Evolutionary conservation across 208 protist species (phyloP).

Genomic region (Trichomonas gallinae): DNA sequence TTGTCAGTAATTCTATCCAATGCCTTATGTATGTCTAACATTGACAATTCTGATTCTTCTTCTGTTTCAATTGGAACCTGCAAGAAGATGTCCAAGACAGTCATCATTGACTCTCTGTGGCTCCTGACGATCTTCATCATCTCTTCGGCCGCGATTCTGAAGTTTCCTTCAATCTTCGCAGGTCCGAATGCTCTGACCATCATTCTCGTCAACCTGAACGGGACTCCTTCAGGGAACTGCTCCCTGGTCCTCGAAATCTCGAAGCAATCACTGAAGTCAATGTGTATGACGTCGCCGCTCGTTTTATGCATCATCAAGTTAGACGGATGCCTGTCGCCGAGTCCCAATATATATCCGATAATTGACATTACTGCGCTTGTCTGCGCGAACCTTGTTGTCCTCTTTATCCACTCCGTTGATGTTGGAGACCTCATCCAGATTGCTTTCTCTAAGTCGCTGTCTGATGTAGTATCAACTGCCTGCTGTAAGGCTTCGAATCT

Average conservation of each 20-base stretch:
- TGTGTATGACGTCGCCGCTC: slow-evolving; percentile 13
- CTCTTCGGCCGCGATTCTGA: background rate
- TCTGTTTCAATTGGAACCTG: background rate
- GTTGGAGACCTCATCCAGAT: background rate
- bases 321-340: background rate
- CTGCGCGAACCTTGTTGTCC: background rate
- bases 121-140: background rate
- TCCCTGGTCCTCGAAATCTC: slow-evolving; percentile 21
- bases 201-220: slow-evolving; percentile 25
- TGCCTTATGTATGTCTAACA: background rate
- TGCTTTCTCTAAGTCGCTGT: background rate
- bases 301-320: background rate
- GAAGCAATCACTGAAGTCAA: slow-evolving; percentile 30
- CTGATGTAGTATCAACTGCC: background rate
- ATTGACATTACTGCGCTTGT: background rate
- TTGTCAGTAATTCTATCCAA: background rate
- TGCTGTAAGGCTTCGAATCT: background rate
- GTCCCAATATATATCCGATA: background rate
- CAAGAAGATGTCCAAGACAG: background rate
- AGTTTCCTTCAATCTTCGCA: background rate
- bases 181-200: background rate
- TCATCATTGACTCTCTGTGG: background rate
- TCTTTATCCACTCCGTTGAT: background rate
- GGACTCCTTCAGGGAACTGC: background rate
- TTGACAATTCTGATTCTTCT: background rate